Percentiles rank a stretch among this genome's conserved stretches.
Evolutionary conservation across 331 rosid species (phyloP).

Genomic region (Prunus yedoensis): DNA sequence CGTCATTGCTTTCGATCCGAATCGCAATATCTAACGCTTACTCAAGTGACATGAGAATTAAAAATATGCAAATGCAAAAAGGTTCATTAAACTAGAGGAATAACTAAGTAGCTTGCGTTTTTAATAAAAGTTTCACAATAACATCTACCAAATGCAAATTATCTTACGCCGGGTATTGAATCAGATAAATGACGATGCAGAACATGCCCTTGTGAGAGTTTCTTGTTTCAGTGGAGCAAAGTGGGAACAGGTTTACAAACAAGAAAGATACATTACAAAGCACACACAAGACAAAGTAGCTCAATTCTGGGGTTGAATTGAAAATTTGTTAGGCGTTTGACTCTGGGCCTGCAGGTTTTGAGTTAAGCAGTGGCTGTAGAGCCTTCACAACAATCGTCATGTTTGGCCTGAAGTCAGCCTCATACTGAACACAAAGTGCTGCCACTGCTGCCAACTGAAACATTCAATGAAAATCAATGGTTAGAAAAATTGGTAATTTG

Average conservation of each 20-base stretch:
- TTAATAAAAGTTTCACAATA: conserved; percentile 2
- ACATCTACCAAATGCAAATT: not conserved
- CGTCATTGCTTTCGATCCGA: not conserved
- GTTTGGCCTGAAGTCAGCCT: conserved; percentile 94
- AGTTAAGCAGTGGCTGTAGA: conserved; percentile 80
- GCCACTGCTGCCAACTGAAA: conserved; percentile 96
- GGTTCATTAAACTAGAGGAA: not conserved
- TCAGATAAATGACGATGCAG: conserved; percentile 1
- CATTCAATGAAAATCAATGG: not conserved
- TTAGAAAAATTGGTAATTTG: not conserved
- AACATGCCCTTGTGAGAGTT: not conserved
- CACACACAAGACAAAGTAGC: conserved; percentile 6
- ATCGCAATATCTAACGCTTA: not conserved
- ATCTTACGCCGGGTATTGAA: not conserved
- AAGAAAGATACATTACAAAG: conserved; percentile 1
- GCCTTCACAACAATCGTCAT: conserved; percentile 98
- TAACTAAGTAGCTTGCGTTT: conserved; percentile 1
- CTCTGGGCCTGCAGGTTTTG: conserved; percentile 71
- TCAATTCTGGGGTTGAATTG: not conserved
- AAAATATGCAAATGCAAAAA: not conserved
- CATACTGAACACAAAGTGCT: conserved; percentile 95
- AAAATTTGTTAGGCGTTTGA: conserved; percentile 32
- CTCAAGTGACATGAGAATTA: not conserved
- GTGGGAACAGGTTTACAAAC: not conserved
- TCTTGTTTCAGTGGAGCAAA: not conserved